Conservation (phyloP, 176 grass and related monocot genomes). For the Pharus latifolius region DNA sequence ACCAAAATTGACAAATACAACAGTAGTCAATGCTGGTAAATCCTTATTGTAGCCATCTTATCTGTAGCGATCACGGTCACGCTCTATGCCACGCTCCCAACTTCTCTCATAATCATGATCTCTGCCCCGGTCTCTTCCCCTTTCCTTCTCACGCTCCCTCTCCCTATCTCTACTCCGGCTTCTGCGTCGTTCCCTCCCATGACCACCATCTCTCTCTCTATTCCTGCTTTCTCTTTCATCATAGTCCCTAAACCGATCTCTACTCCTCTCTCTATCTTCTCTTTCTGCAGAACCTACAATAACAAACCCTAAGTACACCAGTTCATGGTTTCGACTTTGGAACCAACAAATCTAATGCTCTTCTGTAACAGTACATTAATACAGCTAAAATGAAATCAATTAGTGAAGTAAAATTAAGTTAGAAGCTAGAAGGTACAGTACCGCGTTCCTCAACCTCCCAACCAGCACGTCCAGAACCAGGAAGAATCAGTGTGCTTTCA, state of each 20-base stretch:
- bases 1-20: background rate
- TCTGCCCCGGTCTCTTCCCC: conserved; percentile 41
- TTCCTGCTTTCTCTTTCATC: conserved; percentile 40
- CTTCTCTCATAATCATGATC: conserved; percentile 37
- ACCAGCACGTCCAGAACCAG: conserved; percentile 70
- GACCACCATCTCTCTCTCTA: conserved; percentile 41
- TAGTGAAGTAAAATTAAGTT: background rate
- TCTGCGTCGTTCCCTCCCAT: conserved; percentile 34
- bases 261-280: conserved; percentile 36
- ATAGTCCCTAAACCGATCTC: conserved; percentile 31
- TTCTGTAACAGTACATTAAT: too few species aligned
- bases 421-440: conserved; percentile 13
- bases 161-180: conserved; percentile 44
- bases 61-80: conserved; percentile 24
- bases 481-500: conserved; percentile 30
- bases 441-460: conserved; percentile 66
- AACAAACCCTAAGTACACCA: background rate
- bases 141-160: conserved; percentile 47
- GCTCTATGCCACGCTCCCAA: conserved; percentile 25
- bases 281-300: conserved; percentile 27
- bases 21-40: background rate
- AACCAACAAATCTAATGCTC: too few species aligned
- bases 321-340: too few species aligned
- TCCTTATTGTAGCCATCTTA: background rate
- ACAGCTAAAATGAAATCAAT: background rate